Evolutionary conservation across 2,329 filamentous ascomycete genomes (phyloP), one percentile per base, ranked within the genome.

Genomic region (Pyrenophora graminea): DNA sequence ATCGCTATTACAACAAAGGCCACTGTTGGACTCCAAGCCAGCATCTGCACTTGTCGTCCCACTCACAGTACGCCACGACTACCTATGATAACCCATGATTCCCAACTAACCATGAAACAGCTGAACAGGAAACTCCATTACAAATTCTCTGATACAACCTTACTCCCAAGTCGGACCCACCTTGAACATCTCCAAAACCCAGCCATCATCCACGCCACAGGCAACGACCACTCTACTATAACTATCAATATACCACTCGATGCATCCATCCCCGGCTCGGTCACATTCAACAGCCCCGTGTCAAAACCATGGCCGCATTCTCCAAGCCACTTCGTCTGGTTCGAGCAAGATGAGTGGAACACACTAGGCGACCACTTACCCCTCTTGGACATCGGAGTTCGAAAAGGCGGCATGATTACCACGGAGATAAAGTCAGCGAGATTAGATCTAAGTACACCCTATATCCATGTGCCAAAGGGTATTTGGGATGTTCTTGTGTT

Each of bases 401-500:
- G 62, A 6, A 62, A 54, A 36, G 61, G 59, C 23, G 59, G 50
- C 3, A 59, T 55, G 48, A n/a, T 63, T 1, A 46, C 37, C 10
- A 59, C 53, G 34, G 38, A 50, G 4, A 42, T 45, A 6, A 31
- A 47, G 13, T 13, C 25, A 7, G 53, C 57, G 2, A 38, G 37
- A 8, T 39, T 64, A 8, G 49, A 58, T 15, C 32, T 63, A 12
- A 51, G 56, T 5, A 54, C 52, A 5, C 55, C 62, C 5, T 58
- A 56, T 33, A 54, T 63, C 0, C 30, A 45, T 2, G 25, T 63
- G 15, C 60, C 60, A 1, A 15, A 25, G 13, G 46, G 45, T 1
- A 54, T 63, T 2, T 64, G 59, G 46, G 53, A 58, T 33, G 42
- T 62, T 15, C 36, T 64, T 3, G 31, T 58, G 7, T 50, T 56